Evolutionary conservation across 352 stramenopile genomes (phyloP).

Genomic region (Phytopythium helicoides): DNA sequence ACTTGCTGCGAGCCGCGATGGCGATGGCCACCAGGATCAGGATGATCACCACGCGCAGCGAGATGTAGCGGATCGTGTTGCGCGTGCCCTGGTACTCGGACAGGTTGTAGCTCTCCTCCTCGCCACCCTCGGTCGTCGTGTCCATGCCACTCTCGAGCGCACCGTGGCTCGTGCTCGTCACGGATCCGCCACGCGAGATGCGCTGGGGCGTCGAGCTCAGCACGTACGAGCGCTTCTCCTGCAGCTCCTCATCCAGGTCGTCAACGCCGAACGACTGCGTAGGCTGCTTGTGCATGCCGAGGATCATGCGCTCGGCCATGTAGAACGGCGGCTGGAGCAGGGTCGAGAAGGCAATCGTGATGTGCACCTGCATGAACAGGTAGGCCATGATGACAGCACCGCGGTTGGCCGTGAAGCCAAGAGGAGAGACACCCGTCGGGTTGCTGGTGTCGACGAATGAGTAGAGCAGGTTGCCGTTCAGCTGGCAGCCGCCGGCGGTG

Average conservation of each 20-base stretch:
- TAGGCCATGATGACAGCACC: constrained; percentile 51
- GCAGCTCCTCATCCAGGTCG: constrained; percentile 23
- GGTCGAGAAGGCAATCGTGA: constrained; percentile 47
- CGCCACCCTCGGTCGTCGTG: constrained; percentile 26
- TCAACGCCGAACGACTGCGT: constrained; percentile 15
- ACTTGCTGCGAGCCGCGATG: constrained; percentile 39
- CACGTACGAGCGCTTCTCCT: constrained; percentile 27
- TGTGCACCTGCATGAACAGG: constrained; percentile 53
- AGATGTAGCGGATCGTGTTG: constrained; percentile 41
- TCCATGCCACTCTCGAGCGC: constrained; percentile 17
- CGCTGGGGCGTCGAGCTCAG: constrained; percentile 24
- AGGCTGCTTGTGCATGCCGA: constrained; percentile 56
- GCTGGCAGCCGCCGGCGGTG: constrained; percentile 45
- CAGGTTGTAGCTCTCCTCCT: constrained; percentile 27
- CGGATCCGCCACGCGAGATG: constrained; percentile 13
- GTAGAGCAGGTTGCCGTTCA: constrained; percentile 58
- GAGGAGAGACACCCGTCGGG: constrained; percentile 20
- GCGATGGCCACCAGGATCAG: constrained; percentile 36
- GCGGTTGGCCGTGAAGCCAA: constrained; percentile 45
- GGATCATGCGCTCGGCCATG: constrained; percentile 52
- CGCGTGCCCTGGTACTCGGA: constrained; percentile 35
- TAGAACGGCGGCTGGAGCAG: constrained; percentile 54
- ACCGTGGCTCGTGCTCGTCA: constrained; percentile 7
- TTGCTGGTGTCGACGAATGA: constrained; percentile 34
- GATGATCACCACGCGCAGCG: constrained; percentile 42